Evolutionary conservation across 129 eudicot species (phyloP), one percentile per base, ranked within the genome.

Genomic region (Chrysanthemum makinoi): DNA sequence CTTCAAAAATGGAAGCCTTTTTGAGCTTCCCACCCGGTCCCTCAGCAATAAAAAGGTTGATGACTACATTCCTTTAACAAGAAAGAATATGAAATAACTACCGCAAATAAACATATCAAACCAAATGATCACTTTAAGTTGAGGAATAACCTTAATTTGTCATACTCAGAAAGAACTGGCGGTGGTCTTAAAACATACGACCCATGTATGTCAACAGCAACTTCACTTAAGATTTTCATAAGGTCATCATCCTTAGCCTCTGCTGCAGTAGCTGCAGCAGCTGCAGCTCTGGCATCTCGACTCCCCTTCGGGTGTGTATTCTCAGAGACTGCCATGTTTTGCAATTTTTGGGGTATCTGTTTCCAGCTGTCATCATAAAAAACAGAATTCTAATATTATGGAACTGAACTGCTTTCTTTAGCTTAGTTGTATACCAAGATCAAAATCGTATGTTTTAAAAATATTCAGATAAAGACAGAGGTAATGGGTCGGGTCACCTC

Each of bases 181-280:
- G 98, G 86, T 68, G 97, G 84, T 75, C 76, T 89, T 67, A 75
- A 72, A 55, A 93, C 88, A 71, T 72, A 93, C 43, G 78, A 75
- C 46, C 92, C 98, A 73, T 93, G 92, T 22, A 93, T 82, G 55
- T 89, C 74, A 26, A 76, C 62, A 54, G 96, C 98, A 80, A 89
- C 70, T 85, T 85, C 81, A 79, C 54, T 74, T 43, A 89, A 77
- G 51, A 80, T 62, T 56, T 66, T 80, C 44, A 60, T 84, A 71
- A 89, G 86, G 72, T 92, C 96, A 48, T 85, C 90, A 6, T 69
- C 85, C 62, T 77, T 83, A 76, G 86, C 88, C 62, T 89, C 89
- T 75, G 91, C 81, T 43, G 81, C 90, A n/a, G 74, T 77, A 33
- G 85, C 85, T 19, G 81, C 89, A 18, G 74, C 79, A 33, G 85